Conservation (phyloP, 306 rosid genomes). For the Medicago truncatula region MtrunA17r5.0-ANR NC_053045.1:49649501-49650000, state of each 20-base stretch:
- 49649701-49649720: conserved; percentile 53
- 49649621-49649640: conserved; percentile 64
- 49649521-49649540: conserved; percentile 83
- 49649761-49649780: conserved; percentile 84
- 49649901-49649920: conserved; percentile 66
- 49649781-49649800: conserved; percentile 93
- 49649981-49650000: conserved; percentile 77
- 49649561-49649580: conserved; percentile 83
- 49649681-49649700: conserved; percentile 71
- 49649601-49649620: conserved; percentile 27
- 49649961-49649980: conserved; percentile 66
- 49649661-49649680: conserved; percentile 72
- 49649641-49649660: conserved; percentile 75
- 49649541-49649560: conserved; percentile 59
- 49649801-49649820: conserved; percentile 64
- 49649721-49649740: conserved; percentile 60
- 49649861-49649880: conserved; percentile 58
- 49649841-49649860: conserved; percentile 53
- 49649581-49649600: conserved; percentile 56
- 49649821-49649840: conserved; percentile 67
- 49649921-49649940: conserved; percentile 51
- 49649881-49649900: conserved; percentile 67
- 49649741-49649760: conserved; percentile 61
- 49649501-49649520: conserved; percentile 79
- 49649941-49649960: conserved; percentile 62